Percentiles rank a stretch among this genome's conserved stretches.
phyloP scores from a whole-genome alignment of 371 early-diverging fungal genomes.

The Apophysomyces ossiformis region DNA sequence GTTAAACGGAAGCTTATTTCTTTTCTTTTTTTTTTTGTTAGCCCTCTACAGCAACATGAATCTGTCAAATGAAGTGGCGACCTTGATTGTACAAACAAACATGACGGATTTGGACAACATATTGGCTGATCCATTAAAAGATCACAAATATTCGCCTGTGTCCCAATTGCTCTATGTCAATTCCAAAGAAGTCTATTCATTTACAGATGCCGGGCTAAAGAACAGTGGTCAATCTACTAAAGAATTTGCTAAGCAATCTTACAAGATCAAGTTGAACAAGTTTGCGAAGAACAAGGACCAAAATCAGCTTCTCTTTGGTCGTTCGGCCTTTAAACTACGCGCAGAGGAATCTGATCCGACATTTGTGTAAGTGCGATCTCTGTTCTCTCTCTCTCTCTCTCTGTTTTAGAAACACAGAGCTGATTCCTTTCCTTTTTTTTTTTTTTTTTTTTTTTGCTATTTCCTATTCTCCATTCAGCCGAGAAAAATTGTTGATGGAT shows the following conservation, averaged over 20 bases:
- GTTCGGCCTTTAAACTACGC: slow-evolving; percentile 51
- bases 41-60: slow-evolving; percentile 43
- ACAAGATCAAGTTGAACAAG: slow-evolving; percentile 48
- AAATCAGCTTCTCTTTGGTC: slow-evolving; percentile 34
- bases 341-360: slow-evolving; percentile 55
- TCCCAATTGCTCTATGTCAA: slow-evolving; percentile 43
- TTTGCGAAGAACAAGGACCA: slow-evolving; percentile 30
- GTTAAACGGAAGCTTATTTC: not conserved
- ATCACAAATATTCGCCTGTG: slow-evolving; percentile 13
- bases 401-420: not conserved
- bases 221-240: slow-evolving; percentile 55
- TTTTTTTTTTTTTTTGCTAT: too few relatives aligned
- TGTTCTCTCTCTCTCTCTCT: not conserved
- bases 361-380: slow-evolving; percentile 29
- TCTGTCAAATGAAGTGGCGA: slow-evolving; percentile 35
- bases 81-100: slow-evolving; percentile 24
- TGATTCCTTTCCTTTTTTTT: too few relatives aligned
- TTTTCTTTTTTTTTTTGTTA: slow-evolving; percentile 9
- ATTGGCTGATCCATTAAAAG: slow-evolving; percentile 17
- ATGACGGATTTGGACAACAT: slow-evolving; percentile 16
- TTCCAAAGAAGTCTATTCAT: slow-evolving; percentile 44
- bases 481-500: slow-evolving; percentile 50
- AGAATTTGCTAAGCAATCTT: slow-evolving; percentile 52
- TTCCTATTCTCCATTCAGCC: slow-evolving; percentile 14
- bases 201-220: slow-evolving; percentile 40